phyloP scores from a whole-genome alignment of 1,139 yeast genomes.

The Dujonia santamariae region DNA sequence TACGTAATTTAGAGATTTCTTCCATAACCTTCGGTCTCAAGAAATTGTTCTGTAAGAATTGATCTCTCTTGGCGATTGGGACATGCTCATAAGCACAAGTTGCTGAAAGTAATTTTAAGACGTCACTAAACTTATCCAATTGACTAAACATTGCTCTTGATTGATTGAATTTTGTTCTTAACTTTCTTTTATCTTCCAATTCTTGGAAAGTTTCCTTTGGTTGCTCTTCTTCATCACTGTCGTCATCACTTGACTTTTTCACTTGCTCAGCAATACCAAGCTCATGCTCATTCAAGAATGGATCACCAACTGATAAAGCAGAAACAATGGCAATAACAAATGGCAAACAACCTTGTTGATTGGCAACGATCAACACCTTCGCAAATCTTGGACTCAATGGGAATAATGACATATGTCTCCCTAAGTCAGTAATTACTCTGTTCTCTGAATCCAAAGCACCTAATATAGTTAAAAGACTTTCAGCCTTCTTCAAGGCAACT shows the following conservation, averaged over 20 bases:
- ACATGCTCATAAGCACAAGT: slow-evolving; percentile 88
- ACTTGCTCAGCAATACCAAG: slow-evolving; percentile 44
- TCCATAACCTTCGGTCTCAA: slow-evolving; percentile 73
- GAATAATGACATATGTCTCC: slow-evolving; percentile 82
- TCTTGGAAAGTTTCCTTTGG: slow-evolving; percentile 29
- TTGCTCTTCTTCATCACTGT: slow-evolving; percentile 24
- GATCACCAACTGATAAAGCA: slow-evolving; percentile 92
- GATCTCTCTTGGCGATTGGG: slow-evolving; percentile 38
- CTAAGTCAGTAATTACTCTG: slow-evolving; percentile 65
- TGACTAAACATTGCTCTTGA: slow-evolving; percentile 60
- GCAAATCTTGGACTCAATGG: slow-evolving; percentile 95
- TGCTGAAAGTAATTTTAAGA: slow-evolving; percentile 70
- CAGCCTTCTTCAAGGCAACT: slow-evolving; percentile 58
- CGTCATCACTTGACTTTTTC: slow-evolving; percentile 21
- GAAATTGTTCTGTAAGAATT: slow-evolving; percentile 59
- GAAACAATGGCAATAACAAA: slow-evolving; percentile 89
- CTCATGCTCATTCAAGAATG: slow-evolving; percentile 74
- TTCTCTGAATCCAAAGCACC: slow-evolving; percentile 69
- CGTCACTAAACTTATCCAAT: slow-evolving; percentile 74
- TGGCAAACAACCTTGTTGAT: slow-evolving; percentile 81
- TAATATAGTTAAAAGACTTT: slow-evolving; percentile 60
- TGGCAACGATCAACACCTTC: slow-evolving; percentile 83
- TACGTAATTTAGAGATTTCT: slow-evolving; percentile 77
- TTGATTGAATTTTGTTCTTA: slow-evolving; percentile 50
- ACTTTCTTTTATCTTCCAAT: slow-evolving; percentile 35